These are phyloP conservation scores for Rhypophila decipiens DNA, from an alignment of 495 filamentous ascomycete species.

Conservation along the genomic window DNA sequence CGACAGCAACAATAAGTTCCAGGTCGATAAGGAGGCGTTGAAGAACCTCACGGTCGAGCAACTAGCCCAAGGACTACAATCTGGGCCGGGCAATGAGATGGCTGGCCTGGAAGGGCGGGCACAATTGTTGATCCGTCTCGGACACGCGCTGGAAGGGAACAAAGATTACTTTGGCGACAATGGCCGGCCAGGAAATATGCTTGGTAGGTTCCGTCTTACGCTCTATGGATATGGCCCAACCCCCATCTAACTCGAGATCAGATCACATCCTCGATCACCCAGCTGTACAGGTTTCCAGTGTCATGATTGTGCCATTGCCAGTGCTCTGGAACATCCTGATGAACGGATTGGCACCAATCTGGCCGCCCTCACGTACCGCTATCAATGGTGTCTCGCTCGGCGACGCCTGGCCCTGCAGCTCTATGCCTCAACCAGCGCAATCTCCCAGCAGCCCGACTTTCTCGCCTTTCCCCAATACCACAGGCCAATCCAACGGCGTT, in stretches of 20 bases:
- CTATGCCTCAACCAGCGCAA: slow-evolving; percentile 67
- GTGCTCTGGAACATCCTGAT: slow-evolving; percentile 87
- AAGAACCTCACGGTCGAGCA: slow-evolving; percentile 66
- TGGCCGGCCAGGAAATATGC: slow-evolving; percentile 86
- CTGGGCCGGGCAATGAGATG: slow-evolving; percentile 72
- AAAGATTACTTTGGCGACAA: slow-evolving; percentile 79
- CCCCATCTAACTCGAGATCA: slow-evolving; percentile 25
- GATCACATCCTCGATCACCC: slow-evolving; percentile 92
- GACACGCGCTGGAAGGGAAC: slow-evolving; percentile 65
- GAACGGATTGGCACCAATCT: slow-evolving; percentile 79
- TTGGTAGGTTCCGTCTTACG: slow-evolving; percentile 61
- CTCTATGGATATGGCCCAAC: background rate
- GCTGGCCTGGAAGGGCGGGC: slow-evolving; percentile 84
- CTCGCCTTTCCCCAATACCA: slow-evolving; percentile 40
- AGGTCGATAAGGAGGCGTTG: slow-evolving; percentile 81
- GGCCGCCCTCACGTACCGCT: slow-evolving; percentile 82
- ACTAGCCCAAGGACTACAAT: slow-evolving; percentile 76
- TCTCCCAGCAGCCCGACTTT: slow-evolving; percentile 34
- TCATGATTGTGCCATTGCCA: slow-evolving; percentile 82
- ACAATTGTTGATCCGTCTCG: slow-evolving; percentile 69
- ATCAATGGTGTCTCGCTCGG: slow-evolving; percentile 86
- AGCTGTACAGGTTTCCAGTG: slow-evolving; percentile 76
- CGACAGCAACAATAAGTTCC: slow-evolving; percentile 69
- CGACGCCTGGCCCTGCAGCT: slow-evolving; percentile 88
- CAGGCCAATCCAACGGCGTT: slow-evolving; percentile 31